Evolutionary conservation across 768 basidiomycete species (phyloP).

Genomic region (Hirschioporus abietinus): DNA sequence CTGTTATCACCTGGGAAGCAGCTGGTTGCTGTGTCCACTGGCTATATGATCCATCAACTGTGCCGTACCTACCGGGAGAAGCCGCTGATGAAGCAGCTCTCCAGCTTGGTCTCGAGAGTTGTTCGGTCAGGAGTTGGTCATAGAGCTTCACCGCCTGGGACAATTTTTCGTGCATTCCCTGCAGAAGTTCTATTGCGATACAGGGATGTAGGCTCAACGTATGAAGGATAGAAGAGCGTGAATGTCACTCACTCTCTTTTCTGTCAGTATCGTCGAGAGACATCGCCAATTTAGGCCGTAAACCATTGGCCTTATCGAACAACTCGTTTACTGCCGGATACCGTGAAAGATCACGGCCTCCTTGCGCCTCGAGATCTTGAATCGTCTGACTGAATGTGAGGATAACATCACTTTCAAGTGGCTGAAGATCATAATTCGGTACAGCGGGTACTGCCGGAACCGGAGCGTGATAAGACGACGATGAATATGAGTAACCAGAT

Average conservation of each 20-base stretch:
- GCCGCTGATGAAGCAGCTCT: slow-evolving; percentile 27
- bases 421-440: slow-evolving; percentile 76
- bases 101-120: slow-evolving; percentile 71
- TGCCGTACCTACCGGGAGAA: slow-evolving; percentile 28
- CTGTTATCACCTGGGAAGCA: slow-evolving; percentile 10
- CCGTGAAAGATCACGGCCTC: slow-evolving; percentile 69
- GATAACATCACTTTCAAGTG: slow-evolving; percentile 79
- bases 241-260: slow-evolving; percentile 66
- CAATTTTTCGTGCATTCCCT: slow-evolving; percentile 93
- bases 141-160: slow-evolving; percentile 90
- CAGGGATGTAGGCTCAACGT: background rate
- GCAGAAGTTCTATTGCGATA: slow-evolving; percentile 59
- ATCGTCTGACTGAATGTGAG: slow-evolving; percentile 89
- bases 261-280: slow-evolving; percentile 79
- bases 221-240: slow-evolving; percentile 6
- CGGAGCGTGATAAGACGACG: slow-evolving; percentile 16
- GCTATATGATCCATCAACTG: slow-evolving; percentile 26
- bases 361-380: slow-evolving; percentile 74
- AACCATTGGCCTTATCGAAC: slow-evolving; percentile 73
- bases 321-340: slow-evolving; percentile 83
- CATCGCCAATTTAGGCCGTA: slow-evolving; percentile 78
- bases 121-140: slow-evolving; percentile 81
- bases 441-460: slow-evolving; percentile 34
- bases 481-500: slow-evolving; percentile 24
- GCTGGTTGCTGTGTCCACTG: slow-evolving; percentile 24